Percentiles rank a stretch among this genome's conserved stretches.
These are phyloP conservation scores for Colletotrichum tabaci DNA, from an alignment of 2,329 filamentous ascomycete genomes.

Conservation along the genomic window DNA sequence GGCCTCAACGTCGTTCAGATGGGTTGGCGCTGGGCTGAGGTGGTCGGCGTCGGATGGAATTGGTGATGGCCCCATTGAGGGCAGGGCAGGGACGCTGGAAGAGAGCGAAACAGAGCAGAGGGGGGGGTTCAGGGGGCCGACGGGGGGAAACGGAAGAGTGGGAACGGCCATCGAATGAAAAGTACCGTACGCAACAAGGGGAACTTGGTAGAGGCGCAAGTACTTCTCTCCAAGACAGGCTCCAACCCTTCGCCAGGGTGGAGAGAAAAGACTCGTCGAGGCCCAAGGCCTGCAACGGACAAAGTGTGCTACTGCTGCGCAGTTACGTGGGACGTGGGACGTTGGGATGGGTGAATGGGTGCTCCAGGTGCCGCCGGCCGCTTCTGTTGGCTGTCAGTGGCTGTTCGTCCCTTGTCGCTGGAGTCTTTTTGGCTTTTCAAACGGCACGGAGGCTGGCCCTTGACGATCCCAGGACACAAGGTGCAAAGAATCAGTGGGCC, in stretches of 20 bases:
- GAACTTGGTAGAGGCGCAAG: neutral
- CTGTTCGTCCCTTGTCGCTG: conserved; percentile 4
- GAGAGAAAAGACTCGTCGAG: conserved; percentile 36
- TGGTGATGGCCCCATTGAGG: neutral
- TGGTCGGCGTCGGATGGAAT: neutral
- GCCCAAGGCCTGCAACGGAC: conserved; percentile 29
- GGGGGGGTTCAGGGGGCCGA: neutral
- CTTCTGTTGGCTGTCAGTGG: conserved; percentile 16
- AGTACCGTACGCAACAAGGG: neutral
- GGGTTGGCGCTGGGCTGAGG: neutral
- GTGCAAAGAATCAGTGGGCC: neutral
- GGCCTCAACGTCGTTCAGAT: neutral
- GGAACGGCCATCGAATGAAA: conserved; percentile 8
- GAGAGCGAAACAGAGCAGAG: neutral
- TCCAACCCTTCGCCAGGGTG: conserved; percentile 19
- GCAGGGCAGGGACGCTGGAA: neutral
- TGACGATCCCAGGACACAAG: neutral
- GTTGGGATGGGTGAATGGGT: neutral
- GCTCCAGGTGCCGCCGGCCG: neutral
- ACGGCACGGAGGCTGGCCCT: neutral
- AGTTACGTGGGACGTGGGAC: conserved; percentile 36
- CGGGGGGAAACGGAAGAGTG: conserved; percentile 20
- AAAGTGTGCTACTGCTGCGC: conserved; percentile 33
- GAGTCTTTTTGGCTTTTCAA: neutral
- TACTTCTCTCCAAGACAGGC: conserved; percentile 12